phyloP scores from a whole-genome alignment of 2,329 filamentous ascomycete species.

The Lasiodiplodia sp. region DNA sequence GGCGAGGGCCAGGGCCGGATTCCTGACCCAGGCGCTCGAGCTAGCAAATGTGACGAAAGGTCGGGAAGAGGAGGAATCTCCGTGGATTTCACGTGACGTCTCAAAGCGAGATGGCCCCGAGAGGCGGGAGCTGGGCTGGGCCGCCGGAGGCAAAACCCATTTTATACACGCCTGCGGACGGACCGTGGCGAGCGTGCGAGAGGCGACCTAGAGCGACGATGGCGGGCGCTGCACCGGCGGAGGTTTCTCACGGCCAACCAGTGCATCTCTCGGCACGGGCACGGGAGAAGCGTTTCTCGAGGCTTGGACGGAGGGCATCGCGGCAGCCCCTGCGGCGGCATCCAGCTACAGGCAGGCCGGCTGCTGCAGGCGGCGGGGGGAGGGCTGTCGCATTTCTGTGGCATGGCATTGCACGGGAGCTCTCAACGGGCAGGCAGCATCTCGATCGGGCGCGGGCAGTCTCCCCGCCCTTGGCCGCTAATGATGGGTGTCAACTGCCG shows the following conservation, averaged over 20 bases:
- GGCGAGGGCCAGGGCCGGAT: constrained; percentile 14
- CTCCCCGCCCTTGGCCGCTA: constrained; percentile 20
- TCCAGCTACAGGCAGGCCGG: constrained; percentile 18
- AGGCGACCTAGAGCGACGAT: constrained; percentile 8
- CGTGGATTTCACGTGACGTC: constrained; percentile 17
- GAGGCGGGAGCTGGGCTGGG: neutral
- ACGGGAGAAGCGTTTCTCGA: constrained; percentile 10
- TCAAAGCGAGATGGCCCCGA: constrained; percentile 9
- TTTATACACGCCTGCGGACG: neutral
- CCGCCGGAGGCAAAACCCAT: neutral
- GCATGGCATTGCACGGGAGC: constrained; percentile 13
- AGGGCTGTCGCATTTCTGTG: constrained; percentile 20
- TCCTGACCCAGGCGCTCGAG: constrained; percentile 11
- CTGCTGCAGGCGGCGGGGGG: constrained; percentile 10
- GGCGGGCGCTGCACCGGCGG: constrained; percentile 11
- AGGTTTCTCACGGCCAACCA: constrained; percentile 20
- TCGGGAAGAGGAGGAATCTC: constrained; percentile 29
- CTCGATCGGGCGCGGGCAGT: constrained; percentile 18
- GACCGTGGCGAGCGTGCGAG: constrained; percentile 1
- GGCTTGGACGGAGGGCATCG: constrained; percentile 10
- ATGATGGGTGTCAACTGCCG: constrained; percentile 17
- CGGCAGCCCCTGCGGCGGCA: constrained; percentile 16
- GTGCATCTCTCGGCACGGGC: constrained; percentile 23
- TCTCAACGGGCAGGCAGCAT: constrained; percentile 20
- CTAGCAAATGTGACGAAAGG: constrained; percentile 25